Conservation (phyloP, 1,139 yeast genomes). For the Taphrina wiesneri region DNA sequence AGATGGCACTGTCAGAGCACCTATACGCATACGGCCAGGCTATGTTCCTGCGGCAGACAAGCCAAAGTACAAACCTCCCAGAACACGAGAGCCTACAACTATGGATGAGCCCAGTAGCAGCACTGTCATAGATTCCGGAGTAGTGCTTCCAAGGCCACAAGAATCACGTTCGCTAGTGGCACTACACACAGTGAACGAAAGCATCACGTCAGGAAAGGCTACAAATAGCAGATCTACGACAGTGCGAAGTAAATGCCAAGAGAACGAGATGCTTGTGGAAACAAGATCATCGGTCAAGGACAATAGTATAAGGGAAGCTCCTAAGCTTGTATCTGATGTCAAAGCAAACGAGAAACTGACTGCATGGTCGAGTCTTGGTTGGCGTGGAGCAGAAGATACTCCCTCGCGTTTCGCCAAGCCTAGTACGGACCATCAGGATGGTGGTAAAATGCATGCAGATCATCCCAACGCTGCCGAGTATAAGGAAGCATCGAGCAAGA, state of each 20-base stretch:
- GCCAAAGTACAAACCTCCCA: slow-evolving; percentile 42
- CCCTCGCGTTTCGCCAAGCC: neutral
- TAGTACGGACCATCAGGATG: neutral
- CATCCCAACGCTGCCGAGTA: neutral
- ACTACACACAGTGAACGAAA: too few relatives aligned
- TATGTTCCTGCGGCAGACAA: slow-evolving; percentile 48
- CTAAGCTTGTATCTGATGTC: neutral
- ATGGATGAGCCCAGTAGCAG: neutral
- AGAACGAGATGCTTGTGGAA: neutral
- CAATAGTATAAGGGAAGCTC: neutral
- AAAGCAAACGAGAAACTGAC: neutral
- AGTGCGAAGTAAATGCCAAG: too few relatives aligned
- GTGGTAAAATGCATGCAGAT: neutral
- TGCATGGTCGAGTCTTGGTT: neutral
- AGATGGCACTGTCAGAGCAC: slow-evolving; percentile 49
- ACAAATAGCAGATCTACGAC: too few relatives aligned
- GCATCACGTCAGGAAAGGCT: too few relatives aligned
- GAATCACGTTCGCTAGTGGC: neutral
- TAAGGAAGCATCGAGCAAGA: neutral
- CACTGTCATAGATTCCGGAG: neutral
- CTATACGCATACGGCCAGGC: slow-evolving; percentile 48
- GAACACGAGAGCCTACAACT: neutral
- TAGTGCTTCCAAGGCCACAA: neutral
- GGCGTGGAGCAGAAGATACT: neutral
- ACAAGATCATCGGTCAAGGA: neutral